Base-by-base conservation (phyloP, 352 stramenopile genomes). In the Globisporangium polare region DNA sequence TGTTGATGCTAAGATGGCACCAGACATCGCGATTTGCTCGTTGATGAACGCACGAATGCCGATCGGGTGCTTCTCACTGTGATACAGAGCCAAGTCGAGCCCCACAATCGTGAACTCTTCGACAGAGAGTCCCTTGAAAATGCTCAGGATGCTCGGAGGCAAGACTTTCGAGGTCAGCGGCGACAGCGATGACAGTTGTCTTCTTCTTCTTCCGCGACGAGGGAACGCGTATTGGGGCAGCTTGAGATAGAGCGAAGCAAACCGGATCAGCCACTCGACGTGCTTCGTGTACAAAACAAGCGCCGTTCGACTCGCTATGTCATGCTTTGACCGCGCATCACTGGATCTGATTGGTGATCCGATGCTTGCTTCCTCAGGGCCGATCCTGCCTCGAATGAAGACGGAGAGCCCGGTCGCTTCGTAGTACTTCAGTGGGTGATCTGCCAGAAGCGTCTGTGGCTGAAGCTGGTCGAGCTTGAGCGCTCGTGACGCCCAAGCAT, bases 271-370 rank as follows among this genome's bases (percentile, higher is more conserved):
- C 80, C 83, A 91, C 51, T 92, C 86, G 8, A 92, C 67, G 18
- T 88, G 80, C 53, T 88, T 92, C 2, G 69, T 80, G 66, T 94
- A 92, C 7, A 94, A 46, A 1, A 94, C 68, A 29, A 92, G 67
- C 22, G 83, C 77, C 45, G 78, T 85, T 26, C 78, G 65, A 18
- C 75, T 67, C 22, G 75, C 72, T 43, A 86, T 85, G 9, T 88
- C 80, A 47, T 76, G 77, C 49, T 88, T 88, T 5, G 66, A 77
- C 47, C 63, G 74, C 20, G 61, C 58, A 17, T 68, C 61, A 33
- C 31, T 57, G 26, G n/a, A 53, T 17, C 18, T 56, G 53, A 53
- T 56, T 49, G 55, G 66, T 1, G 49, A 31, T 13, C 39, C 37
- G 8, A 39, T 18, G 13, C 17, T 43, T 6, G 41, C 46, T 12